Base-by-base conservation (phyloP, 2,329 filamentous ascomycete species). In the Talaromyces sp. region DNA sequence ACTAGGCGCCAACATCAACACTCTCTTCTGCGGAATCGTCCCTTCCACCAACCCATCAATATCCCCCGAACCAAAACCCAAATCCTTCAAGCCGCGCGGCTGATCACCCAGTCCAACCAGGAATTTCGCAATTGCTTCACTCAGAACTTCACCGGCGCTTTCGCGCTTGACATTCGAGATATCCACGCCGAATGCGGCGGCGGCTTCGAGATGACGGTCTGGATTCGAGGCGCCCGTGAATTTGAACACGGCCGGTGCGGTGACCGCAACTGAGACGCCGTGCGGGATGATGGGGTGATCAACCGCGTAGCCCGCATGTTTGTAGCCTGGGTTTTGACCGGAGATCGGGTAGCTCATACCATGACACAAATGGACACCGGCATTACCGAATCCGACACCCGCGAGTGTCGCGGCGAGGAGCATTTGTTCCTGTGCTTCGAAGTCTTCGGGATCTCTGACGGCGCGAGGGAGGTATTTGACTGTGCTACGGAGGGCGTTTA, bases 301-400 rank as follows among this genome's bases (percentile, higher is more conserved):
- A 8, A 96, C 88, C 1, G 89, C 82, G 77, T 99, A 99, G n/a
- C 95, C 95, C 0, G 85, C 78, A 75, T 99, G 95, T 72, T 88
- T 89, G 80, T 98, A 98, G 5, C 90, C 89, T 0, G 91, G 92
- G 76, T 99, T 99, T 76, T 97, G 93, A 35, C 93, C 92, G 0
- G 92, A 96, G 73, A 99, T 97, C 19, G 95, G 95, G 74, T 99
- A 99, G 27, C 91, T 96, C 94, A 99, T 98, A 75, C 94, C 89
- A 75, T 92, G 89, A 76, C 89, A 92, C 10, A 92, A 83, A 80
- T 99, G 95, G 2, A 99, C 95, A 59, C 96, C 95, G 1, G 96
- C 96, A 73, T 99, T 99, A 22, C 96, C 95, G 76, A 99, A 99
- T 0, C 95, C 95, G 3, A 99, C 93, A 54, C 95, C 95, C 0